Base-by-base conservation (phyloP, 2,329 filamentous ascomycete species). In the Paraphaeosphaeria minitans region DNA sequence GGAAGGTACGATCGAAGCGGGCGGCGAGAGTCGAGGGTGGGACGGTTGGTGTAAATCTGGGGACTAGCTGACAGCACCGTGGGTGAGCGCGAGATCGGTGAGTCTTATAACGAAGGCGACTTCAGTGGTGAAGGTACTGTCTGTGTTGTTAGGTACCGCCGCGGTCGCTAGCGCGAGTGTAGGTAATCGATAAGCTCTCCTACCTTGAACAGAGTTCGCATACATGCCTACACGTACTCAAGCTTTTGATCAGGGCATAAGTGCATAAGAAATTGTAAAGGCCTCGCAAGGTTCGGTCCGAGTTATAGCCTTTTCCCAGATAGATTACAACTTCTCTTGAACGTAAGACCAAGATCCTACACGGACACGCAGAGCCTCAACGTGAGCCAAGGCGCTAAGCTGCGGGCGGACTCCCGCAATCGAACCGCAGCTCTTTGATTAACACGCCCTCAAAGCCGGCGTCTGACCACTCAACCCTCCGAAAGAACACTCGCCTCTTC, bases 351-450 rank as follows among this genome's bases (percentile, higher is more conserved):
- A 9, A 8, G 16, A 39, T 19, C 14, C n/a, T 39, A n/a, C 37
- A 9, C 7, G n/a, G 19, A 12, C 4, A 22, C 19, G 41, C 46
- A 33, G 46, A 48, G 46, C 46, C 46, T 48, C 46, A 43, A 33
- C 46, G 46, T 48, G n/a, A 9, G 46, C 46, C 46, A 48, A 51
- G 50, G 13, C 37, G 37, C 16, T 24, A 16, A 37, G 22, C 16
- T 29, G 33, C 37, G 37, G 37, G 37, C 37, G 37, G 37, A 39
- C 37, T 39, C 37, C 50, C 50, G 37, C 24, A 43, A 21, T 37
- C 50, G 42, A 43, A 43, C 37, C 8, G 3, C 37, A 43, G 37
- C 37, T 42, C 50, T 53, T 52, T 53, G 37, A 53, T 33, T 24
- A 16, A 16, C 19, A 16, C 47, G 31, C 24, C 22, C 37, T 33